Evolutionary conservation across 495 filamentous ascomycete species (phyloP), one percentile per base, ranked within the genome.

Genomic region (Oidiodendron maius): DNA sequence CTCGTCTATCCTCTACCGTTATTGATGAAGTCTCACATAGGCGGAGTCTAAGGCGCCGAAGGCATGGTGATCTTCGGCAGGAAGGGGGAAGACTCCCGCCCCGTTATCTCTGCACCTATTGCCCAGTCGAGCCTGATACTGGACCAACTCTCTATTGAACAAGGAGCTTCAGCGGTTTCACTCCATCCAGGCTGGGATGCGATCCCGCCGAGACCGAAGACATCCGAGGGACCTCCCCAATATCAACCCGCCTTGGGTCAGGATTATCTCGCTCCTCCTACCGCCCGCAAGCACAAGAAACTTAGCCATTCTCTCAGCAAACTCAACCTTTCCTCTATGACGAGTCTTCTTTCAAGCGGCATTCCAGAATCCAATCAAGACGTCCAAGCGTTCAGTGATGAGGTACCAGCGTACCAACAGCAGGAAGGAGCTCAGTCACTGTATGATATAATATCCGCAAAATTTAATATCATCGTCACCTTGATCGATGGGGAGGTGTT

Each of bases 401-500:
- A 15, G 17, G 51, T 71, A 13, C 55, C 67, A 1, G 49, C 53
- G 8, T 50, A 65, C 15, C 55, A 61, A 5, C 56, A 57, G 32
- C 48, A 67, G 35, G n/a, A n/a, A n/a, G 62, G 63, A 22, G 66
- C 61, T 0, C 68, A 73, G 46, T 73, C 71, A 5, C 61, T 83
- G 40, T 75, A 64, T 49, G 75, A 83, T 46, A 65, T 74, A 47
- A 74, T 87, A 52, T 70, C 72, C 32, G 59, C 64, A 32, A 78
- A 76, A 43, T 66, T 89, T 37, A 71, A 84, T 60, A 56, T 74
- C 23, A 71, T 87, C 16, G 74, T 88, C 39, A 86, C 82, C 1
- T 64, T 74, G 15, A 87, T 89, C 18, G 86, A 91, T 61, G 69
- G 66, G 13, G 82, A 84, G n/a, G 69, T 64, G 12, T 86, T 81